Percentiles rank a stretch among this genome's conserved stretches.
Evolutionary conservation across 345 rosid genomes (phyloP).

Genomic region (Durio zibethinus): DNA sequence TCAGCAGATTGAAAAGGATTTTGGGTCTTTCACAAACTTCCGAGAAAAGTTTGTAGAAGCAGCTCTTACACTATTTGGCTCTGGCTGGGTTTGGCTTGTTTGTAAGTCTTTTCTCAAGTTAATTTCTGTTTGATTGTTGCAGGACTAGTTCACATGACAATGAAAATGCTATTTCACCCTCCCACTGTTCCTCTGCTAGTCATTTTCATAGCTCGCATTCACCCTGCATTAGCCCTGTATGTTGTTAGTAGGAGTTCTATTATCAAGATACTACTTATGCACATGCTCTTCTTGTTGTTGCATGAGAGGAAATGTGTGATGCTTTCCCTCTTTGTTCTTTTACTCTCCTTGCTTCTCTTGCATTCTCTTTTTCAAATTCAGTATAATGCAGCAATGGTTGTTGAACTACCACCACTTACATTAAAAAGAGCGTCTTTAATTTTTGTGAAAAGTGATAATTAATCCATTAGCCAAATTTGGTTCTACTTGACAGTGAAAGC

Average conservation of each 20-base stretch:
- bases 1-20: constrained; percentile 91
- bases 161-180: neutral
- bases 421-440: neutral
- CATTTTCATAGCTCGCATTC: neutral
- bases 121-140: neutral
- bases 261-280: neutral
- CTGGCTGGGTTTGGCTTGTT: constrained; percentile 97
- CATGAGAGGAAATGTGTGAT: neutral
- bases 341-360: neutral
- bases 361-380: neutral
- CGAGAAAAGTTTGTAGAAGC: constrained; percentile 63
- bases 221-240: neutral
- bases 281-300: neutral
- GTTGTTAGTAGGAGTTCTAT: neutral
- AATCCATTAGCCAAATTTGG: neutral
- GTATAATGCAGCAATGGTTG: neutral
- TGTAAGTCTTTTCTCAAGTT: constrained; percentile 41
- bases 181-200: neutral
- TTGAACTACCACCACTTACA: neutral
- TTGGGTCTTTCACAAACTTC: constrained; percentile 77
- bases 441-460: neutral
- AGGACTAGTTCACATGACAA: neutral
- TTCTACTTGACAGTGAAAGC: neutral
- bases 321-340: neutral
- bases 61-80: constrained; percentile 73